Evolutionary conservation across 305 asterid species (phyloP).

Genomic region (Solanum hybrid): DNA sequence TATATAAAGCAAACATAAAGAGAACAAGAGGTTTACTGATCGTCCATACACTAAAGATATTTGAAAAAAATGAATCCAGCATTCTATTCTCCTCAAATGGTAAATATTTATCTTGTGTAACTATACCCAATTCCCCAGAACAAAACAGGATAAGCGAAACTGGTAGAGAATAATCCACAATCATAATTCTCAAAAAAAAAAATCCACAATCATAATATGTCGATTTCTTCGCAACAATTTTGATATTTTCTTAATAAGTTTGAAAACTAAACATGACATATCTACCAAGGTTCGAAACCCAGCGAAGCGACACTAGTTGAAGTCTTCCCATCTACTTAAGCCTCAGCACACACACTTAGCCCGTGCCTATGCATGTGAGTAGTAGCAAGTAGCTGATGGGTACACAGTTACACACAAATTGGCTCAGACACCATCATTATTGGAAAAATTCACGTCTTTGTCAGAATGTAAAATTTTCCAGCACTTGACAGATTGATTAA

Average conservation of each 20-base stretch:
- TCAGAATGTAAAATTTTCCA: constrained; percentile 2
- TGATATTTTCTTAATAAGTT: neutral
- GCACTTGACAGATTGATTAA: neutral
- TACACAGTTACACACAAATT: neutral
- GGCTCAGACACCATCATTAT: neutral
- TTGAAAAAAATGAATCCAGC: neutral
- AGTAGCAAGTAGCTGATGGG: neutral
- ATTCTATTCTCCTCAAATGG: neutral
- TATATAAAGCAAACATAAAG: neutral
- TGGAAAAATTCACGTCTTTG: neutral
- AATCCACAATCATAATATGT: neutral
- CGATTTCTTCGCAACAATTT: neutral
- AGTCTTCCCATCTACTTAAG: neutral
- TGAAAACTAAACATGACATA: neutral
- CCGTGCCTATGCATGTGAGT: neutral
- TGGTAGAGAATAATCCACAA: neutral
- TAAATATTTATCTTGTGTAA: neutral
- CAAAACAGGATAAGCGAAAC: neutral
- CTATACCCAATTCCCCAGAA: neutral
- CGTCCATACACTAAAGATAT: neutral
- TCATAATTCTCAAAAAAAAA: neutral
- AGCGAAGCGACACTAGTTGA: neutral
- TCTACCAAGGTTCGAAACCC: neutral
- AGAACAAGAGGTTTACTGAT: neutral
- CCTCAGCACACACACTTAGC: neutral